Conservation (phyloP, 345 rosid genomes). For the Arabis hirsuta region DNA sequence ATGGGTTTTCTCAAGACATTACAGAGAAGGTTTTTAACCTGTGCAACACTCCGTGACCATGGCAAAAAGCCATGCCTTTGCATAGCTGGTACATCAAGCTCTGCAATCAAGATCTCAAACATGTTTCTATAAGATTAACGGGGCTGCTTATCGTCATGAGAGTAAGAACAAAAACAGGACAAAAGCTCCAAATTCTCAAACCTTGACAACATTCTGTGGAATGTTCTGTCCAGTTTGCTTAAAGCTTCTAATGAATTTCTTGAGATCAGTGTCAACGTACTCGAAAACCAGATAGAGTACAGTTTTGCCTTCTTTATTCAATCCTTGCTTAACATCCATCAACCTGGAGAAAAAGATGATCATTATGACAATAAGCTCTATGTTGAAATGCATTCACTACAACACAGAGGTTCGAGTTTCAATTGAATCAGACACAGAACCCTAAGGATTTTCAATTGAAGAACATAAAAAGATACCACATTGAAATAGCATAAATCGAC, state of each 20-base stretch:
- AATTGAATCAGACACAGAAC: not conserved
- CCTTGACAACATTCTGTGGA: slow-evolving; percentile 71
- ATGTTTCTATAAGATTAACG: not conserved
- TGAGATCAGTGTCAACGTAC: slow-evolving; percentile 92
- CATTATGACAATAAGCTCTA: not conserved
- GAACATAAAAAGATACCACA: not conserved
- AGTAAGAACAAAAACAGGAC: not conserved
- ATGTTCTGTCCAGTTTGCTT: slow-evolving; percentile 70
- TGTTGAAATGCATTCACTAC: not conserved
- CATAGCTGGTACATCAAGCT: slow-evolving; percentile 95
- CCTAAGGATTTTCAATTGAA: slow-evolving; percentile 3
- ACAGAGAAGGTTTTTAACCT: slow-evolving; percentile 51
- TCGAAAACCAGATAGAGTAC: slow-evolving; percentile 91
- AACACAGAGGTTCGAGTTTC: not conserved
- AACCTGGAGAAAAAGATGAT: slow-evolving; percentile 48
- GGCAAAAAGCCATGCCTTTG: slow-evolving; percentile 98
- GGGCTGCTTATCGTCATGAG: not conserved
- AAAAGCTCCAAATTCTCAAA: slow-evolving; percentile 12
- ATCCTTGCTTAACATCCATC: slow-evolving; percentile 93
- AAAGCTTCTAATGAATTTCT: slow-evolving; percentile 79
- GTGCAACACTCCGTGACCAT: slow-evolving; percentile 93
- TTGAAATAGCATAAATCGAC: not conserved
- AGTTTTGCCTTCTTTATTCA: slow-evolving; percentile 86
- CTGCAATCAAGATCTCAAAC: slow-evolving; percentile 44
- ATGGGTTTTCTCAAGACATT: not conserved